Evolutionary conservation across 352 stramenopile species (phyloP), one percentile per base, ranked within the genome.

Genomic region (Phytophthora litchii): DNA sequence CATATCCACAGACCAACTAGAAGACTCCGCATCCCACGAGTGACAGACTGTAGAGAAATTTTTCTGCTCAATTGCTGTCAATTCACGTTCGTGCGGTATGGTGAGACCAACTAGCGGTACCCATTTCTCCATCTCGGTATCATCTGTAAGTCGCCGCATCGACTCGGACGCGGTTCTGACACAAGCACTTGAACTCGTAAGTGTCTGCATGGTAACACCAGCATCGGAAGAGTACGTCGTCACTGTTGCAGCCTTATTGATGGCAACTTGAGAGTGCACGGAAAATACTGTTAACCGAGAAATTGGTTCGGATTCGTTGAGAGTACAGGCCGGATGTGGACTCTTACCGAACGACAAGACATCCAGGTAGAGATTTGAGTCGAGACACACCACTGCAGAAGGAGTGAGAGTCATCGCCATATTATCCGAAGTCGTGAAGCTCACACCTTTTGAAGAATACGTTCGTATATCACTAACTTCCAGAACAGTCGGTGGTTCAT

Each of bases 21-120:
- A 64, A 0, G 17, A 42, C 3, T 68, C 49, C 0, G 56, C 20
- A 31, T 86, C 78, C 83, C 83, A 93, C 8, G 73, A 67, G 3
- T 76, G 66, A 46, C 83, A 93, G 0, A 58, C 46, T 0, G 81
- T 91, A 2, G 81, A 75, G 49, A 89, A 93, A 31, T 90, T 86
- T 12, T 63, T 64, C 46, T 80, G 60, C 20, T 88, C 77, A 7
- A 88, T 48, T 0, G 52, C 29, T 1, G 76, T 70, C 2, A 93
- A 50, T n/a, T 57, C 19, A 3, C 78, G 68, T 0, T 60, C 11
- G 17, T 91, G 83, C 0, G 78, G 75, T 29, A 93, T 80, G 7
- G 71, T 74, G 9, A 89, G 43, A 0, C 60, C 64, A 1, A 83
- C 47, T 0, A 93, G 54, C 0, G 79, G 81, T 0, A 64, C 40